Percentiles rank a stretch among this genome's conserved stretches.
These are phyloP conservation scores for Cercospora beticola DNA, from an alignment of 2,329 filamentous ascomycete genomes.

Conservation along the genomic window DNA sequence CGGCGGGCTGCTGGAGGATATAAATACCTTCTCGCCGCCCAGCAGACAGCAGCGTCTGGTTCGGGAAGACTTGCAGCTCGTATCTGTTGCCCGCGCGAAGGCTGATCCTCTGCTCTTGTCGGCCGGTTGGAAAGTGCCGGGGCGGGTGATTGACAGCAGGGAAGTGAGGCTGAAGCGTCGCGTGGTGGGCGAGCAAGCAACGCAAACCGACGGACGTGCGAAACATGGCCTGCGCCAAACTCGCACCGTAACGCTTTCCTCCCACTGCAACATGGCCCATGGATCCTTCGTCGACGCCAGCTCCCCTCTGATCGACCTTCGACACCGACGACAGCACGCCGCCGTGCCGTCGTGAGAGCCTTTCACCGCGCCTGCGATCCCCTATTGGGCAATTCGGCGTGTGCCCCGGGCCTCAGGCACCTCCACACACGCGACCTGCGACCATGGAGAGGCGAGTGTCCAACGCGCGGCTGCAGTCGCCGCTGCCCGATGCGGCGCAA, in stretches of 20 bases:
- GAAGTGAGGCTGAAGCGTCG: conserved; percentile 8
- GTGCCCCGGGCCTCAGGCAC: not conserved
- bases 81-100: not conserved
- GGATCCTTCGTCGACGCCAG: not conserved
- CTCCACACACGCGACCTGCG: not conserved
- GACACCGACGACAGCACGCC: not conserved
- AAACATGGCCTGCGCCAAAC: not conserved
- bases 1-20: not conserved
- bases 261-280: not conserved
- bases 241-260: not conserved
- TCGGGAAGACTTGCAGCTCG: conserved; percentile 1
- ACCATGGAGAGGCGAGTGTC: conserved; percentile 11
- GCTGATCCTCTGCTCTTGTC: not conserved
- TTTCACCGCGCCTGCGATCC: not conserved
- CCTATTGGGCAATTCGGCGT: not conserved
- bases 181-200: not conserved
- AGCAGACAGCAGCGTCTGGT: not conserved
- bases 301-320: not conserved
- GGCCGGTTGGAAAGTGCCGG: not conserved
- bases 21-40: not conserved
- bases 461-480: conserved; percentile 6
- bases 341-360: not conserved
- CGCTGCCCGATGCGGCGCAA: conserved; percentile 8
- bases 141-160: conserved; percentile 8
- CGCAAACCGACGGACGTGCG: not conserved